phyloP scores from a whole-genome alignment of 495 filamentous ascomycete genomes.

The Usnea hakonensis region DNA sequence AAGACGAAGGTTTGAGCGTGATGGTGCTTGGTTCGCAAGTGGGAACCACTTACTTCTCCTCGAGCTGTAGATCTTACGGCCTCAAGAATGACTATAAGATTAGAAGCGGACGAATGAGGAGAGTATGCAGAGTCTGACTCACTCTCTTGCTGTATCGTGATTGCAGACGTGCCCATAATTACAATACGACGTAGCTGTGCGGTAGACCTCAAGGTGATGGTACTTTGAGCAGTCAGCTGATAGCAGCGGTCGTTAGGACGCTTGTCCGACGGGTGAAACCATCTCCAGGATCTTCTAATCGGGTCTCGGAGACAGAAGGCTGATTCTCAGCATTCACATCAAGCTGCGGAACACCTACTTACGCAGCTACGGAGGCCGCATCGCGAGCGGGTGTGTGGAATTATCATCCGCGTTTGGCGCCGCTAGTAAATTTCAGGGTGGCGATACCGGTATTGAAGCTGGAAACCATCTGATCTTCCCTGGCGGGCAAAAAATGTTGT shows the following conservation, averaged over 20 bases:
- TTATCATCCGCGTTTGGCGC: conserved; percentile 3
- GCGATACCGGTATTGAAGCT: too few relatives aligned
- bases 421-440: background rate
- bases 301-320: background rate
- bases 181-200: conserved; percentile 23
- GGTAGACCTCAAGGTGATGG: background rate
- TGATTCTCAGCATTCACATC: background rate
- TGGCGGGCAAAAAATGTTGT: too few relatives aligned
- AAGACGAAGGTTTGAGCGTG: conserved; percentile 16
- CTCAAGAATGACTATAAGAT: conserved; percentile 46
- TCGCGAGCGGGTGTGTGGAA: background rate
- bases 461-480: too few relatives aligned
- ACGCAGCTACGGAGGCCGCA: too few relatives aligned
- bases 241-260: background rate
- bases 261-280: background rate
- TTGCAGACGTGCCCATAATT: conserved; percentile 45
- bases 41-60: conserved; percentile 45
- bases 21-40: conserved; percentile 4
- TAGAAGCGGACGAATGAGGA: background rate
- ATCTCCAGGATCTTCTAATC: background rate
- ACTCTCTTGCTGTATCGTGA: conserved; percentile 47
- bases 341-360: background rate
- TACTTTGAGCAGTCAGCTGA: background rate
- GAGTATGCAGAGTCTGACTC: conserved; percentile 19
- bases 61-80: conserved; percentile 51